Evolutionary conservation across 345 rosid species (phyloP).

Genomic region (Pistacia vera): DNA sequence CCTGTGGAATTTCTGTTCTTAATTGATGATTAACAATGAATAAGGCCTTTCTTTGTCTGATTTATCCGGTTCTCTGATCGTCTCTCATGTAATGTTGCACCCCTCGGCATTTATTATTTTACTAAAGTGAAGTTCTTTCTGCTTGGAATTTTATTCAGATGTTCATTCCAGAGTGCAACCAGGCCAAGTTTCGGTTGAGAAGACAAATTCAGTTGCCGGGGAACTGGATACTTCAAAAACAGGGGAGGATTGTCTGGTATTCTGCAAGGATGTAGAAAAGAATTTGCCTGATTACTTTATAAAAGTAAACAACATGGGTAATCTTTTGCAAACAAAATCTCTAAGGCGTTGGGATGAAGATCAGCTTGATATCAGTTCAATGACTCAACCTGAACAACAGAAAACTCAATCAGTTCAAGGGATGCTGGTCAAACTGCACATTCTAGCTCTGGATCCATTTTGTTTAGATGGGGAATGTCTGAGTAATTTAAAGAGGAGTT

Average conservation of each 20-base stretch:
- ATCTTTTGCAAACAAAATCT: too few relatives aligned
- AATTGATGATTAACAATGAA: neutral
- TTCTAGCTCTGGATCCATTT: constrained; percentile 9
- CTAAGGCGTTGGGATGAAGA: neutral
- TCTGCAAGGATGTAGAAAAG: neutral
- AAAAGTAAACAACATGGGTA: neutral
- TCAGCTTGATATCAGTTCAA: neutral
- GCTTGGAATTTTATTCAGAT: neutral
- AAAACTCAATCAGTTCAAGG: neutral
- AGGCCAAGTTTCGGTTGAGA: neutral
- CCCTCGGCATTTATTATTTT: neutral
- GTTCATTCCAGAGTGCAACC: neutral
- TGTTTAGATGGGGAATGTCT: constrained; percentile 6
- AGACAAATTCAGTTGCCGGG: neutral
- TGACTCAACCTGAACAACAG: neutral
- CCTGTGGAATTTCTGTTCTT: neutral
- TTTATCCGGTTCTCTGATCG: neutral
- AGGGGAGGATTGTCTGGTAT: neutral
- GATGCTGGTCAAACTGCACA: constrained; percentile 5
- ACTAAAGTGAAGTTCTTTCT: neutral
- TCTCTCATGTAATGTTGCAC: neutral
- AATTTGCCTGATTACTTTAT: neutral
- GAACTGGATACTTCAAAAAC: neutral
- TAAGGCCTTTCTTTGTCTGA: neutral
- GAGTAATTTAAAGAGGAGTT: constrained; percentile 5